Percentiles rank a stretch among this genome's conserved stretches.
These are phyloP conservation scores for Penicillium concentricum DNA, from an alignment of 2,329 filamentous ascomycete species.

Conservation along the genomic window DNA sequence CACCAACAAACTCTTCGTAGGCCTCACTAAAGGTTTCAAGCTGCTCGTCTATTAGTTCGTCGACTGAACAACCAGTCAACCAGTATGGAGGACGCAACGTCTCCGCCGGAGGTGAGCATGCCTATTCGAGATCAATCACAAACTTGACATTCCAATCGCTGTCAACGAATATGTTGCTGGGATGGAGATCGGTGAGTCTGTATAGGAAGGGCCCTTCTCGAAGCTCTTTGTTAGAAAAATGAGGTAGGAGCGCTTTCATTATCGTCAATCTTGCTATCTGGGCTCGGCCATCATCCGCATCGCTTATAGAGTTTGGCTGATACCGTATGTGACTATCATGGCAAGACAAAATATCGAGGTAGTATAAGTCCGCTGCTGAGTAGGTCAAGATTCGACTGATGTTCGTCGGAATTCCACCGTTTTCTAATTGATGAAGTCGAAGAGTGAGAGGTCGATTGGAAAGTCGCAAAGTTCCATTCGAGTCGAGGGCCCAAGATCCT, in stretches of 20 bases:
- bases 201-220: conserved; percentile 36
- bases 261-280: conserved; percentile 32
- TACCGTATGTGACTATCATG: conserved; percentile 37
- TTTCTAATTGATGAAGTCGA: conserved; percentile 35
- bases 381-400: conserved; percentile 36
- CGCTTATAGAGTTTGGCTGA: conserved; percentile 35
- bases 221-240: conserved; percentile 29
- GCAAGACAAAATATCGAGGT: conserved; percentile 32
- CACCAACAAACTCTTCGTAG: conserved; percentile 18
- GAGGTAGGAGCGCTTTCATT: conserved; percentile 30
- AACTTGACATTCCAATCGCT: conserved; percentile 28
- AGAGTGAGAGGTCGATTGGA: conserved; percentile 39
- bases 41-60: conserved; percentile 9
- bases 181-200: conserved; percentile 39
- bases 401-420: conserved; percentile 32
- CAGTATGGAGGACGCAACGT: conserved; percentile 25
- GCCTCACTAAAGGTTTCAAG: conserved; percentile 10
- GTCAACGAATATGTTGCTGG: conserved; percentile 39
- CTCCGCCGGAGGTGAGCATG: conserved; percentile 25
- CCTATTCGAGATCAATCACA: conserved; percentile 32
- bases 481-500: conserved; percentile 33
- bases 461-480: conserved; percentile 27
- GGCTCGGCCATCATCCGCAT: conserved; percentile 28
- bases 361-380: conserved; percentile 26
- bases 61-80: conserved; percentile 20